Evolutionary conservation across 169 alveolate species (phyloP), one percentile per base, ranked within the genome.

Genomic region (Eimeria zaria): DNA sequence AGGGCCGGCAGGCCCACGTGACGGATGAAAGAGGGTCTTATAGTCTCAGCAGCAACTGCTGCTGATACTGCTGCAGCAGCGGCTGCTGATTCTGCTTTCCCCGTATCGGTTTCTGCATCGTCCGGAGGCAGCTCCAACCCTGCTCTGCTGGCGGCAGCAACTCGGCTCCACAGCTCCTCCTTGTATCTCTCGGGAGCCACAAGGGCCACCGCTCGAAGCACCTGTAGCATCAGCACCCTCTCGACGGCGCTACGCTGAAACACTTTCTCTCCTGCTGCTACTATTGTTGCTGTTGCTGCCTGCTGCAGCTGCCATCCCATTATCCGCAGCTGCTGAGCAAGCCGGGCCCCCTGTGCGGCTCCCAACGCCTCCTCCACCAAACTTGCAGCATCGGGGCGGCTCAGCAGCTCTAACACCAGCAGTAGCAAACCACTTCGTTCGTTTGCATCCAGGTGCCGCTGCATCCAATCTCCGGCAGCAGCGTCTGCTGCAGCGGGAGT

Each of bases 1-100:
- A 84, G 91, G 27, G 60, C 91, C n/a, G 91, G 73, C 12, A 27
- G 91, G 58, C 91, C 91, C 78, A 84, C 76, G 39, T 51, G 76
- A 48, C 18, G 36, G 16, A 55, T 51, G 48, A 84, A 55, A 36
- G 58, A 18, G 78, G 39, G 53, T 46, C 62, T n/a, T 14, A 24
- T 20, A 1, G 69, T 22, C 48, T 1, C 46, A 6, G 44, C 33
- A 30, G 89, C 71, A 30, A 33, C 69, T 46, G 64, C 58, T 48
- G 69, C 48, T n/a, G 36, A 11, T 33, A 71, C 48, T 58, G 55
- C 78, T 46, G 27, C 85, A 11, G 58, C 48, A 8, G 24, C 53
- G 6, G 81, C 48, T 22, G 33, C 87, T 22, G 33, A 58, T 36
- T 4, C 58, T 12, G 48, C 7, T 5, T 8, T 27, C 90, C 51